Evolutionary conservation across 305 asterid species (phyloP).

Genomic region (Fraxinus xanthoxyloides): DNA sequence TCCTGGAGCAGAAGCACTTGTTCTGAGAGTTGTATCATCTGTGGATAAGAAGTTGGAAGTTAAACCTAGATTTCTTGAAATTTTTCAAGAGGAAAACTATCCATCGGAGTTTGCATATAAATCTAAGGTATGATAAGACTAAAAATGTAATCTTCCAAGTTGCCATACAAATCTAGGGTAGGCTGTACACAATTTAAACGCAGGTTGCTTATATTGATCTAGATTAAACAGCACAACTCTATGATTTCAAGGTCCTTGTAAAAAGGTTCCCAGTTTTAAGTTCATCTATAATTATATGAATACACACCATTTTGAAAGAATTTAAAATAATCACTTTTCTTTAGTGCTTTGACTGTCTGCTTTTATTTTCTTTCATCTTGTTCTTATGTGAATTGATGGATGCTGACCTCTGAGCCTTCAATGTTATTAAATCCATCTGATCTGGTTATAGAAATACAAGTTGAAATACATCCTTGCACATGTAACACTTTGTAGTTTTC

Average conservation of each 20-base stretch:
- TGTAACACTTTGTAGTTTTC: not conserved
- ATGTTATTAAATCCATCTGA: not conserved
- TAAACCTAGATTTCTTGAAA: constrained; percentile 83
- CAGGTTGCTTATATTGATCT: constrained; percentile 11
- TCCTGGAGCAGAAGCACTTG: constrained; percentile 96
- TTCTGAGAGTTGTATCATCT: constrained; percentile 91
- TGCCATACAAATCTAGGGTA: not conserved
- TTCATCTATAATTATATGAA: not conserved
- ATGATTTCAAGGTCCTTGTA: not conserved
- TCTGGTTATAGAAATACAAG: not conserved
- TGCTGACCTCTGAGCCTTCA: constrained; percentile 1
- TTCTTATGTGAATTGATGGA: not conserved
- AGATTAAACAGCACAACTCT: not conserved
- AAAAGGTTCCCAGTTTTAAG: not conserved
- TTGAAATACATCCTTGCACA: constrained; percentile 10
- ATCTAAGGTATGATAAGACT: constrained; percentile 66
- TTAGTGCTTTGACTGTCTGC: not conserved
- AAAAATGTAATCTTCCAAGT: constrained; percentile 2
- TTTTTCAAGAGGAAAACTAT: constrained; percentile 82
- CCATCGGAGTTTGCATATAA: constrained; percentile 86
- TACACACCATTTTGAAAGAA: not conserved
- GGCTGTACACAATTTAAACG: not conserved
- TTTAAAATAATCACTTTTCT: constrained; percentile 4
- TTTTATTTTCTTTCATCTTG: not conserved
- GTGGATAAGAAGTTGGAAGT: constrained; percentile 98